Evolutionary conservation across 73 alveolate genomes (phyloP), one percentile per base, ranked within the genome.

Genomic region (Stentor coeruleus): DNA sequence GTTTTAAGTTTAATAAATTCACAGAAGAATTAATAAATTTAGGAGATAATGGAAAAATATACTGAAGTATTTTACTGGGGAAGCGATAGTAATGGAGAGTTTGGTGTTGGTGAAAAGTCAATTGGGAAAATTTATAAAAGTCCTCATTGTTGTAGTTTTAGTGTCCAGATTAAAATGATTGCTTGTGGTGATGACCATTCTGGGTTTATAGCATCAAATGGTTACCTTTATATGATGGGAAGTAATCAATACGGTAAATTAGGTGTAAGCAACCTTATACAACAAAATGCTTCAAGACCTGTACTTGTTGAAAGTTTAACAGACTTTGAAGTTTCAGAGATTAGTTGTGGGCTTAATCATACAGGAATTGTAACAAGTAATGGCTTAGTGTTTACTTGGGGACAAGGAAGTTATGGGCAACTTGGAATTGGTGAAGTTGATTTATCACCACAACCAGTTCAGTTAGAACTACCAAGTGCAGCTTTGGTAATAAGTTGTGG

Each of bases 101-200:
- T 57, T 20, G 73, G 73, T 57, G 1, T 31, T 20, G 73, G 73
- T 2, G 73, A 57, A 1, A 57, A 57, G 28, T 20, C 1, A 20
- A n/a, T 20, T 20, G 73, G 73, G 28, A 57, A 57, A 57, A 57
- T 31, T 57, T 57, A 20, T 57, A 1, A n/a, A 57, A 31, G 15
- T 2, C 73, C 73, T 57, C 0, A 20, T 20, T 57, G 73, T 2
- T 57, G 35, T 1, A 57, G 28, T 57, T 57, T 57, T 57, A 57
- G 28, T 74, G 85, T 76, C 30, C 82, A 84, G 6, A 89, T 89
- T 37, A 60, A 77, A 28, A 59, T 76, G 2, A 42, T 89, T 38
- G 73, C 92, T 42, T 89, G 95, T 82, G 95, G 95, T 4, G 38
- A 38, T 14, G 76, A 84, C 2, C 95, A 89, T 39, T 59, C 95